Evolutionary conservation across 2,329 filamentous ascomycete species (phyloP), one percentile per base, ranked within the genome.

Genomic region (Scedosporium boydii): DNA sequence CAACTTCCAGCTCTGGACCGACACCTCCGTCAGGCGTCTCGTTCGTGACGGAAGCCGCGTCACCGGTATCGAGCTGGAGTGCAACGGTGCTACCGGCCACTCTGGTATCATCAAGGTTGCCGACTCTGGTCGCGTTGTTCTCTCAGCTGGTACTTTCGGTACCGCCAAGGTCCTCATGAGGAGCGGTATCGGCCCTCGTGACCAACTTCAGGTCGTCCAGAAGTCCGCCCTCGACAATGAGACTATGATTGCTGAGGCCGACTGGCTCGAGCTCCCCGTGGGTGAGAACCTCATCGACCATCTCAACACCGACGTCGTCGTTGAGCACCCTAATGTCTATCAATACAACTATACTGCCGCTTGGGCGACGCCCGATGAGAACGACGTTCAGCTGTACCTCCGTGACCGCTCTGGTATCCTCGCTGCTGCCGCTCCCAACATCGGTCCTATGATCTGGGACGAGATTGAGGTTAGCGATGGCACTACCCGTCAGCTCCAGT

Each of bases 71-170:
- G 84, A 90, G 69, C 80, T 89, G n/a, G 81, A 86, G 68, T 78
- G 81, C 57, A 77, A 76, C 61, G 71, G 76, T 27, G 82, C 79
- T 23, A 62, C 59, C 18, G 86, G 86, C 7, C 80, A 82, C 66
- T 77, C 76, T 27, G 85, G 87, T 4, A 81, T 80, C 7, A 78
- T 90, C 65, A 85, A 84, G 6, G 73, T 90, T 63, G 85, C 85
- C 23, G 68, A 78, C 4, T 82, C 80, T 12, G 88, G 88, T 9
- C 82, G 86, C 60, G 87, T 91, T 55, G 82, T 91, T 66, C 75
- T 90, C 38, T 82, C 88, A 18, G 83, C 86, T 1, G 88, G 88
- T 58, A 77, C 87, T 1, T 89, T 91, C 65, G 86, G 86, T n/a
- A 86, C 86, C 1, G 78, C 87, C 14, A 88, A 88, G 73, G 76